Percentiles rank a stretch among this genome's conserved stretches.
Conservation (phyloP, 768 basidiomycete species). For the Kondoa malvinella region DNA sequence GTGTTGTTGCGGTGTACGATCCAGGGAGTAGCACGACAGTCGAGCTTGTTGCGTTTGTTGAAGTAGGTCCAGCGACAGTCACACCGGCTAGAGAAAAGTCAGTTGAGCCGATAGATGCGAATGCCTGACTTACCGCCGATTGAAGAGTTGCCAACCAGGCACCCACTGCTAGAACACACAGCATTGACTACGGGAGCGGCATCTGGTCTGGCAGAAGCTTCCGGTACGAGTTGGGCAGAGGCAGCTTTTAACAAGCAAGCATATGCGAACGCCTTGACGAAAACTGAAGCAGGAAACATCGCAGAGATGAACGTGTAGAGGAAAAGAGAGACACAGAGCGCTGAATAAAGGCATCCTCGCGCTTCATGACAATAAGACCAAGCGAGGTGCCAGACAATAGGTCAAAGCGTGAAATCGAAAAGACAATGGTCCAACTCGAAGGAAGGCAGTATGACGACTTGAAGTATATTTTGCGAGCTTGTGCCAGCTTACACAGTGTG, state of each 20-base stretch:
- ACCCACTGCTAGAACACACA: background rate
- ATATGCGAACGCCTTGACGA: too few relatives aligned
- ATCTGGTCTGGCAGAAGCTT: too few relatives aligned
- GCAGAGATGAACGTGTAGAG: background rate
- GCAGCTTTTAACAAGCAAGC: too few relatives aligned
- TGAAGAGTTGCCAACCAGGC: background rate
- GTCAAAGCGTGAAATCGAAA: background rate
- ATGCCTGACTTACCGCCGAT: background rate
- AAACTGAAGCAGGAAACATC: background rate
- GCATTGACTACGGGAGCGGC: background rate
- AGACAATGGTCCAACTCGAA: too few relatives aligned
- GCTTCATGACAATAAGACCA: background rate
- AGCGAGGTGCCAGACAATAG: background rate
- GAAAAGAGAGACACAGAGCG: background rate
- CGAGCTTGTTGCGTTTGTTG: background rate
- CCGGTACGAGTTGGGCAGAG: too few relatives aligned
- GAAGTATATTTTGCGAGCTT: too few relatives aligned
- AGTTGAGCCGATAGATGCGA: background rate
- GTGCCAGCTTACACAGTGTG: too few relatives aligned
- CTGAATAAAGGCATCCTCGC: too few relatives aligned
- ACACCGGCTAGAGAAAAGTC: background rate
- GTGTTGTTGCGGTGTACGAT: conserved; percentile 16
- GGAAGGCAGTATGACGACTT: too few relatives aligned
- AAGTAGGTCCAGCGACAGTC: background rate
- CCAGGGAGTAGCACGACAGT: conserved; percentile 21